Base-by-base conservation (phyloP, 441 rosid genomes). In the Bocquillonia castaneifolia region DNA sequence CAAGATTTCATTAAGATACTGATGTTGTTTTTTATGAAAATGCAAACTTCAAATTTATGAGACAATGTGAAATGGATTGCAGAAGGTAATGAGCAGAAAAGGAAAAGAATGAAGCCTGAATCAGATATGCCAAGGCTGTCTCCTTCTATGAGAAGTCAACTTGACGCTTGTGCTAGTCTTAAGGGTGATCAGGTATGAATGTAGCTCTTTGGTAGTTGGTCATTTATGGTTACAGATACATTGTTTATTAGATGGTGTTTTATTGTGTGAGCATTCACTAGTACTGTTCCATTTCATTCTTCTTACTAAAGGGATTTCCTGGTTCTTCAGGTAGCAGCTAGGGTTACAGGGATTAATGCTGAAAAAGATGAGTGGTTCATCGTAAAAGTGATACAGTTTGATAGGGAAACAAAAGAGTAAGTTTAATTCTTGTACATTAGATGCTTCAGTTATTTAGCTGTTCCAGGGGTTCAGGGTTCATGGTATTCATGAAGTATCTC, bases 321-420 rank as follows among this genome's bases (percentile, higher is more conserved):
- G 62, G 55, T 75, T 71, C 68, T 71, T 62, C 80, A 94, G 99
- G 99, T 94, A 31, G 99, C 99, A 29, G 99, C 99, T 40, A 84
- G 91, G 82, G 92, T 94, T 62, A 84, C 88, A 18, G 75, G 81
- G 9, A 97, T 84, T 66, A 81, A 87, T 74, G 97, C 86, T 40
- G 97, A 91, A 47, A 89, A 88, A 75, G 96, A 91, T 29, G 96
- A 90, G 76, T 94, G 99, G 99, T 80, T 85, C 74, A 84, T 94
- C 52, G 96, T 88, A n/a, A 94, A 94, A 85, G 97, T 94, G 32
- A 89, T 85, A 48, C 91, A 88, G 69, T 91, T 94, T 73, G 96
- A 94, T 48, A 83, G 87, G 69, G 96, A 94, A 72, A 86, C 90
- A n/a, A 88, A 81, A 83, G 97, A 88, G 99, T 94, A 83, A 86